Base-by-base conservation (phyloP, 2,329 filamentous ascomycete genomes). In the Penicillium glabrum region DNA sequence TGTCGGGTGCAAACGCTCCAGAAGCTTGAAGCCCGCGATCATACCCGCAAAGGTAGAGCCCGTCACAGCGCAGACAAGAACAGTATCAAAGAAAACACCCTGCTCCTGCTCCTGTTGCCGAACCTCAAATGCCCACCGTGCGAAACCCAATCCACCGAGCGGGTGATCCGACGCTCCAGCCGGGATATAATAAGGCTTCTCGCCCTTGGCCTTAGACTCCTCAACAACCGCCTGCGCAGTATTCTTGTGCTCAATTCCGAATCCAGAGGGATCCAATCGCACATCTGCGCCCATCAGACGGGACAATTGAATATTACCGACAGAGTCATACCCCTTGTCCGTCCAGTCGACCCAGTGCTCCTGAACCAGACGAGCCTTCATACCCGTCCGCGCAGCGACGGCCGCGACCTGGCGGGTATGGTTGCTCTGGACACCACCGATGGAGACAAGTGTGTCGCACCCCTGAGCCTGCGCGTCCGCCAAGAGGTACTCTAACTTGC, bases 31-130 rank as follows among this genome's bases (percentile, higher is more conserved):
- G 0, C 89, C 89, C 0, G 87, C 88, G 9, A 91, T 79, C 80
- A 91, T 88, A 9, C 89, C 89, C 0, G 84, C 88, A 69, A 89
- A 81, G 1, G 88, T 90, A 6, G 82, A 86, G 4, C 88, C 89
- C 0, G 88, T 90, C 1, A 90, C 88, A 19, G 85, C 86, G 69
- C 87, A 90, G 9, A 89, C 88, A 53, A 90, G 74, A 8, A 90
- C 67, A 1, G 83, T 86, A 65, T 89, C 86, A 70, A 89, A 90
- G 70, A 87, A 87, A 11, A 89, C 67, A 0, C 84, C 86, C 26
- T 84, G 61, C 60, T 82, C 77, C 59, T 76, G 74, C 72, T 90
- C 88, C 72, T 90, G 87, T 59, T 79, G 76, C 46, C 78, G 78
- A 0, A 91, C 84, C 71, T 90, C 88, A 35, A 89, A 85, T 1